Base-by-base conservation (phyloP, 208 protist genomes). In the Crithidia thermophila region DNA sequence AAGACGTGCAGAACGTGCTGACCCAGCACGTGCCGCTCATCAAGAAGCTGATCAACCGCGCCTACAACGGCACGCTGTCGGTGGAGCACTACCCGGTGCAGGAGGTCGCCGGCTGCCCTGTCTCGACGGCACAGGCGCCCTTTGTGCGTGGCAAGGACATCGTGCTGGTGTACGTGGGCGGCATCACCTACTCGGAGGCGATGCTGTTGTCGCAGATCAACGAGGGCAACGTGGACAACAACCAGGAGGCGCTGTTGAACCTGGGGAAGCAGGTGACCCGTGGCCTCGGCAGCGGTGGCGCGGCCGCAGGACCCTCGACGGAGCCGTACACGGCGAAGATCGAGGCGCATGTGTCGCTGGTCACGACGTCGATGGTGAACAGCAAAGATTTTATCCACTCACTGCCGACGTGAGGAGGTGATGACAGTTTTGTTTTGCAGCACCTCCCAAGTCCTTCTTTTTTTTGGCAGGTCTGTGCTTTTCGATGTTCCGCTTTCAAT, bases 21-120 rank as follows among this genome's bases (percentile, higher is more conserved):
- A 99, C 97, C 27, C 96, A 99, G 82, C 97, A 99, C 73, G 85
- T 88, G 53, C 98, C 98, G 36, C 69, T 94, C 40, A 64, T 99
- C 28, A 84, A 84, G 42, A 91, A 95, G 34, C 71, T 97, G 3
- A 73, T 99, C 31, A 94, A 94, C 72, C 82, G 86, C 37, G 65
- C 77, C 30, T 94, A 93, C 70, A 93, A 94, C 67, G 91, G 88
- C 34, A 87, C 86, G 7, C 78, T 96, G 20, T 79, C 82, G 28
- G 75, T 66, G n/a, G 77, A 93, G 21, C 67, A 77, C 10, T 96
- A 94, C 59, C 80, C 85, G 2, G 78, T 85, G 36, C 67, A 86
- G 68, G 78, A 85, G 58, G 87, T 93, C 34, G 57, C 47, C 23
- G 82, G 81, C 25, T 81, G 76, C 20, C 81, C 91, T 23, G 84